phyloP scores from a whole-genome alignment of 164 flowering plant genomes.

The Dillenia turbinata region DNA sequence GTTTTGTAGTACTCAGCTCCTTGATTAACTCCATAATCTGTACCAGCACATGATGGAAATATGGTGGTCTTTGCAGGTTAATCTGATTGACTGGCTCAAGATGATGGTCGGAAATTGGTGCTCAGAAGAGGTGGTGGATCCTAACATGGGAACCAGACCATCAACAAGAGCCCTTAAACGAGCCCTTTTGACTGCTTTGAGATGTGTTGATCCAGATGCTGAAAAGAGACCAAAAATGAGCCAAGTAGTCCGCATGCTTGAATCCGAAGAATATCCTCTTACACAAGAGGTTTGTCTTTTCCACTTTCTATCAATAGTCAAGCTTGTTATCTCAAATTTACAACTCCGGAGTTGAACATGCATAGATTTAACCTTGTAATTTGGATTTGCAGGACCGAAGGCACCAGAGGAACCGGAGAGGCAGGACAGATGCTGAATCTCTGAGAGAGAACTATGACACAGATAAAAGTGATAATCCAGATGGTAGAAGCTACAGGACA shows the following conservation, averaged over 20 bases:
- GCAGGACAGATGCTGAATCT: no score
- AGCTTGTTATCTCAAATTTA: no score
- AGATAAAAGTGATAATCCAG: no score
- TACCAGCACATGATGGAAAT: background rate
- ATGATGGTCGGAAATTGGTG: slow-evolving; percentile 79
- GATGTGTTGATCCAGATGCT: slow-evolving; percentile 84
- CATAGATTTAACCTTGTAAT: no score
- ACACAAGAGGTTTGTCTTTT: slow-evolving; percentile 58
- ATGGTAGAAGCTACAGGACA: no score
- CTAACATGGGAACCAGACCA: slow-evolving; percentile 64
- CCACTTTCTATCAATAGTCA: background rate
- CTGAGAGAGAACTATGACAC: no score
- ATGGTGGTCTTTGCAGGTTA: slow-evolving; percentile 48
- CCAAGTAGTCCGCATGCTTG: slow-evolving; percentile 91
- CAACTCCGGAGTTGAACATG: no score
- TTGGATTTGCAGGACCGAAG: no score
- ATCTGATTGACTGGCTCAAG: slow-evolving; percentile 88
- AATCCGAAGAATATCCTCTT: slow-evolving; percentile 81
- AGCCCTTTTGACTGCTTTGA: slow-evolving; percentile 77
- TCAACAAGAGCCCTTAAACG: slow-evolving; percentile 78
- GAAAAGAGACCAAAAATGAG: slow-evolving; percentile 88
- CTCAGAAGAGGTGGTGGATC: slow-evolving; percentile 83
- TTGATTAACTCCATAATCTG: no score
- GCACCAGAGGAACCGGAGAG: no score
- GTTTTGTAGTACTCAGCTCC: no score